Percentiles rank a stretch among this genome's conserved stretches.
phyloP scores from a whole-genome alignment of 495 filamentous ascomycete species.

The Cercophora samala region DNA sequence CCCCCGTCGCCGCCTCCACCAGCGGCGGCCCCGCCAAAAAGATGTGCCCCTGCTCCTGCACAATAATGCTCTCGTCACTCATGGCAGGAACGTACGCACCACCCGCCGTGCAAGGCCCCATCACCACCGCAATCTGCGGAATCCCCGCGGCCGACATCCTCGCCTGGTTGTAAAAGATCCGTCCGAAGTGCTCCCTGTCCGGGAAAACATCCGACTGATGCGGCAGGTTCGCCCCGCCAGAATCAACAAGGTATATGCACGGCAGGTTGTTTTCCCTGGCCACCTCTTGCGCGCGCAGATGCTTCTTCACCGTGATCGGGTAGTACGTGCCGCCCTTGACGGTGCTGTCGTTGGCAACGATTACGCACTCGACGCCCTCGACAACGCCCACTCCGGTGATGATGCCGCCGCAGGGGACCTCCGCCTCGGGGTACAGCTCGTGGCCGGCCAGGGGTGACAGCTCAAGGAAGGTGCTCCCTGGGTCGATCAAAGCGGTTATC shows the following conservation, averaged over 20 bases:
- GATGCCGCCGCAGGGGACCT: conserved; percentile 72
- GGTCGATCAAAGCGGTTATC: conserved; percentile 81
- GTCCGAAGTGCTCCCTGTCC: conserved; percentile 90
- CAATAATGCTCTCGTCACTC: conserved; percentile 97
- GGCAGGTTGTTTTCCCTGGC: conserved; percentile 78
- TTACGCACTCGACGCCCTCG: conserved; percentile 86
- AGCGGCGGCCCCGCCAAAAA: conserved; percentile 94
- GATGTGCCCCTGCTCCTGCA: conserved; percentile 90
- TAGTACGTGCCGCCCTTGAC: conserved; percentile 99
- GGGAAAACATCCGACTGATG: conserved; percentile 97
- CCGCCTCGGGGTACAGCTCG: conserved; percentile 77
- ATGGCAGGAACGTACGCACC: conserved; percentile 96
- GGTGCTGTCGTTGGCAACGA: conserved; percentile 96
- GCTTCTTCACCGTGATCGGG: conserved; percentile 97
- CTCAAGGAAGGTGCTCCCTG: conserved; percentile 87
- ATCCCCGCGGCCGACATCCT: conserved; percentile 81
- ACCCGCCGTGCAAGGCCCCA: conserved; percentile 96
- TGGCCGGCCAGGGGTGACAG: conserved; percentile 84
- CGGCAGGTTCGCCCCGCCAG: conserved; percentile 91
- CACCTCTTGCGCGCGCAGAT: conserved; percentile 86
- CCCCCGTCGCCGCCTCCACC: conserved; percentile 94
- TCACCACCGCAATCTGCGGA: conserved; percentile 91
- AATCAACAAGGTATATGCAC: conserved; percentile 97
- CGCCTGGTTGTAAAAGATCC: conserved; percentile 99
- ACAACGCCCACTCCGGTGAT: conserved; percentile 91